Conservation (phyloP, 2,329 filamentous ascomycete species). For the Curvularia lunata region DNA sequence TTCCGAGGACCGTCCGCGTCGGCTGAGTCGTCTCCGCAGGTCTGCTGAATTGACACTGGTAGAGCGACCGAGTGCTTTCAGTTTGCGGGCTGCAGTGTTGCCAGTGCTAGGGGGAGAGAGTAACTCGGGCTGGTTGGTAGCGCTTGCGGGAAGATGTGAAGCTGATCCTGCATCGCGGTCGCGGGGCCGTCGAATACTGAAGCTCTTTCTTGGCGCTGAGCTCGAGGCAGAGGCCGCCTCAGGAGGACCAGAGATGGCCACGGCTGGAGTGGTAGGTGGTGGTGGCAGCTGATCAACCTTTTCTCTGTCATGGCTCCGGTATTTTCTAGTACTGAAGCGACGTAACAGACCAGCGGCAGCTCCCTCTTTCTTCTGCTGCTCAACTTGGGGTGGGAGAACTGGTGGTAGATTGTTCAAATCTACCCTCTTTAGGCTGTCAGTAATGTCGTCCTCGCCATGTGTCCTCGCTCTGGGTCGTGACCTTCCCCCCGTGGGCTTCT, state of each 20-base stretch:
- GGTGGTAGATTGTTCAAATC: conserved; percentile 61
- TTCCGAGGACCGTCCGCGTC: conserved; percentile 61
- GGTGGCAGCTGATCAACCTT: conserved; percentile 68
- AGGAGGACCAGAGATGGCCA: conserved; percentile 79
- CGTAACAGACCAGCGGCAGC: conserved; percentile 82
- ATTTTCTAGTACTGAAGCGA: conserved; percentile 86
- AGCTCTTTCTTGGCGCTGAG: conserved; percentile 78
- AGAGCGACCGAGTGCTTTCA: conserved; percentile 78
- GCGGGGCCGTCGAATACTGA: conserved; percentile 74
- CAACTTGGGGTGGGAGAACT: conserved; percentile 61
- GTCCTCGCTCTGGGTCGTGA: conserved; percentile 86
- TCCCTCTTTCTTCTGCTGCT: conserved; percentile 79
- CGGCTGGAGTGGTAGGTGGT: conserved; percentile 73
- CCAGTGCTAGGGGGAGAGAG: conserved; percentile 72
- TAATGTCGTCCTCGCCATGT: conserved; percentile 90
- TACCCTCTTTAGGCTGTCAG: conserved; percentile 73
- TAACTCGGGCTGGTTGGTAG: conserved; percentile 76
- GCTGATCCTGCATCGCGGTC: conserved; percentile 60
- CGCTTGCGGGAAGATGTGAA: conserved; percentile 57
- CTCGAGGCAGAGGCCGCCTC: conserved; percentile 65
- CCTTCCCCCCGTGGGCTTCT: conserved; percentile 82
- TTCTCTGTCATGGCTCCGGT: conserved; percentile 61
- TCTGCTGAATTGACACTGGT: conserved; percentile 92
- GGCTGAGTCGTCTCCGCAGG: conserved; percentile 69
- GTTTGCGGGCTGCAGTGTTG: conserved; percentile 62